Percentiles rank a stretch among this genome's conserved stretches.
Evolutionary conservation across 495 filamentous ascomycete genomes (phyloP).

Genomic region (Glonium stellatum): DNA sequence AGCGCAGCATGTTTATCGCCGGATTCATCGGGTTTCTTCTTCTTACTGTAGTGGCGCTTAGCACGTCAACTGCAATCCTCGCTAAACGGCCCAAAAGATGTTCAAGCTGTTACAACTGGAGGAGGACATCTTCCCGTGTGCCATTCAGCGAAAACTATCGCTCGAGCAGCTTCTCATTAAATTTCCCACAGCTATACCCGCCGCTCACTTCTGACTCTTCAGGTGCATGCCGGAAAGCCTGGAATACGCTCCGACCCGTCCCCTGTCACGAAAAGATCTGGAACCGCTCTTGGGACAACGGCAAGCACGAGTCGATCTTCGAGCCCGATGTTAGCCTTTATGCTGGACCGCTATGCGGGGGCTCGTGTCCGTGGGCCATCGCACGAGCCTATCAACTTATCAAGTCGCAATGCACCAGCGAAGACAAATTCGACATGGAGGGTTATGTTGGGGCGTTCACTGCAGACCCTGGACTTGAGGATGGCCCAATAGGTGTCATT

Average conservation of each 20-base stretch:
- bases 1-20: slow-evolving; percentile 6
- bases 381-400: slow-evolving; percentile 10
- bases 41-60: slow-evolving; percentile 4
- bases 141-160: neutral
- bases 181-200: slow-evolving; percentile 10
- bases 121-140: neutral
- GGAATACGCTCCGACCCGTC: slow-evolving; percentile 3
- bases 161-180: neutral
- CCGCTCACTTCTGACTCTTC: neutral
- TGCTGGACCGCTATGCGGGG: neutral
- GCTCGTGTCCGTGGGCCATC: slow-evolving; percentile 2
- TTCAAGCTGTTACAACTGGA: neutral
- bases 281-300: slow-evolving; percentile 19
- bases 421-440: slow-evolving; percentile 11
- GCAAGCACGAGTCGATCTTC: slow-evolving; percentile 13
- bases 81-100: neutral
- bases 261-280: slow-evolving; percentile 21
- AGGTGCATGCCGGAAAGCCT: slow-evolving; percentile 7
- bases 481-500: slow-evolving; percentile 9
- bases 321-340: slow-evolving; percentile 10
- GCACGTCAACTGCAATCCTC: slow-evolving; percentile 12
- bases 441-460: slow-evolving; percentile 9
- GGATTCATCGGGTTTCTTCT: slow-evolving; percentile 7
- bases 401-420: slow-evolving; percentile 10
- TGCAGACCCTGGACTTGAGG: slow-evolving; percentile 12